Base-by-base conservation (phyloP, 805 yeast genomes). In the Candida parachauliodes region DNA sequence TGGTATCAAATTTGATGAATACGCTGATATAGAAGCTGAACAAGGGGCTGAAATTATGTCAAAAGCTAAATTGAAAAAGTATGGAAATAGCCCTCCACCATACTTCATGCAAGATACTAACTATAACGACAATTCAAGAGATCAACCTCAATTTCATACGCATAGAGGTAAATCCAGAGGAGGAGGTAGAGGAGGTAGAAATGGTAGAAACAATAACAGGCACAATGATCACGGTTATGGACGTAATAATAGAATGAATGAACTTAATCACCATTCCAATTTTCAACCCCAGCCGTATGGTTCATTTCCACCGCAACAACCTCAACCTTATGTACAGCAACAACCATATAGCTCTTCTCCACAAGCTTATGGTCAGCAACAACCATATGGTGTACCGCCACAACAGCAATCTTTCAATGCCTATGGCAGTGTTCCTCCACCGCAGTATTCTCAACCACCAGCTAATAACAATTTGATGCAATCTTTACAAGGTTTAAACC, bases 1-100 rank as follows among this genome's bases (percentile, higher is more conserved):
- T 6, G 85, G 85, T 11, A 77, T 86, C 8, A 79, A 79, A 46
- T 89, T 83, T 56, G 95, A 88, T 51, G 96, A 88, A 52, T 88
- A 88, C 52, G 72, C 82, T 3, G 74, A 76, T 32, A 69, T 88
- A n/a, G 78, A 80, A 3, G 63, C 79, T 8, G 76, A 77, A 26
- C 82, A 77, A 30, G 89, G 89, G 0, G 72, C 81, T 10, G 78
- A 77, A 33, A 59, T 83, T 15, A 46, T 82, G n/a, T 48, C 58
- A 3, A 69, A 66, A 39, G 72, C 72, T 4, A 74, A 68, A 41
- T 54, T 51, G 25, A 54, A 54, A 32, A 50, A 50, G 33, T 45
- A 50, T 33, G 57, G 55, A 8, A 30, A 33, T 12, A 45, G 40
- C 18, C 35, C 47, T 27, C 53, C 54, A 20, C 34, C 40, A 15